Base-by-base conservation (phyloP, 2,329 filamentous ascomycete genomes). In the Cladosporium austrohemisphaericum region DNA sequence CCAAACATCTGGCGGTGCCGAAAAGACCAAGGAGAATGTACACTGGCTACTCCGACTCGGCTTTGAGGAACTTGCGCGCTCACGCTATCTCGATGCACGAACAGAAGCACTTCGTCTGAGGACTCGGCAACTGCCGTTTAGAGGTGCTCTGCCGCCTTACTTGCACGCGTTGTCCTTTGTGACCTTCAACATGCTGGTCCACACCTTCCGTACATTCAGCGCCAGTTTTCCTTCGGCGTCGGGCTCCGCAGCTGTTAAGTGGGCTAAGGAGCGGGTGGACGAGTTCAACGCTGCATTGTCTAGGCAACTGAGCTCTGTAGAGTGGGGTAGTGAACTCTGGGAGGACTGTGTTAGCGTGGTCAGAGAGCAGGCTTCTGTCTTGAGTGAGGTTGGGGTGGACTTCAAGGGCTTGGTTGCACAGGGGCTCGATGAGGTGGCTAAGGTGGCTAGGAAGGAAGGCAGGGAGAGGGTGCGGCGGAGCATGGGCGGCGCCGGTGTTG, bases 241-340 rank as follows among this genome's bases (percentile, higher is more conserved):
- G 11, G 88, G 93, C 74, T 94, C 93, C 79, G 90, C 91, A 0
- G 95, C 90, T 60, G 92, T 98, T 60, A 94, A 92, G 65, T 98
- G 93, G 93, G 91, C 90, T n/a, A 97, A 96, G 69, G 86, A 93
- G 60, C 84, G 95, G 65, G 83, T 97, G 1, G 91, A 96, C 60
- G 83, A 83, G 2, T 97, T 97, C 74, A 97, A 96, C 61, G 77
- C 77, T 37, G 83, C 93, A 43, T 75, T 98, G 29, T 81, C 79
- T 28, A 77, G 92, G 52, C 93, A 97, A 70, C 74, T 98, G 53
- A 94, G 89, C 69, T 90, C 87, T 64, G 86, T 93, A 2, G 85
- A 94, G 53, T 78, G 76, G 41, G 83, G 79, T n/a, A 85, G 85
- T 11, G 77, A 81, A 36, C 78, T 88, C 1, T 96, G 89, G 88